Evolutionary conservation across 257 asterid genomes (phyloP), one percentile per base, ranked within the genome.

Genomic region (Thymus quinquecostatus): DNA sequence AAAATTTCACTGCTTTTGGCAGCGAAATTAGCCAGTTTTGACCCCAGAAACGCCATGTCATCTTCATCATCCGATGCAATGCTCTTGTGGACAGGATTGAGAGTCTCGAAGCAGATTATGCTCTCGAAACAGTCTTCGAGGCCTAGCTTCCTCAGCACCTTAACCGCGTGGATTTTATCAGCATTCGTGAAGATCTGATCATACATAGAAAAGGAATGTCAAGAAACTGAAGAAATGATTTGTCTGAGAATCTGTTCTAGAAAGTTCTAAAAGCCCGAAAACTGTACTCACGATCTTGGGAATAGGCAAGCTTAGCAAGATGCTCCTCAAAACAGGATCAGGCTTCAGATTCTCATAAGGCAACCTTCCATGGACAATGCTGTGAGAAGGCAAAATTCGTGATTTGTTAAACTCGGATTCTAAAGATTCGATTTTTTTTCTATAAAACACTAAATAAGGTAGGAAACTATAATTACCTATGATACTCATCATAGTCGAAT

Each of bases 401-500:
- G 58, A 53, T 51, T 51, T 30, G 30, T 51, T 51, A 45, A 74
- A 27, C 41, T 57, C 51, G 60, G 71, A 71, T 38, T 66, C 74
- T 67, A 78, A 54, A 82, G 63, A 65, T 14, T 44, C 41, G 72
- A 47, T 57, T 11, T 64, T 55, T 69, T 1, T 44, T 10, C 49
- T 13, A 3, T 7, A 8, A 53, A n/a, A 3, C 4, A 53, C 21
- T n/a, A 9, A 7, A 53, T 9, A 21, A 53, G 32, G 32, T 53
- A 32, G 8, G 14, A 83, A 73, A 68, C 21, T 21, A 21, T 43
- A 60, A 44, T 10, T 44, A 82, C 90, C 89, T 83, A 66, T 93
- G 98, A 76, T 90, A 93, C 33, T 93, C 98, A 70, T 93, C 98
- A 72, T 90, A 91, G 81, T 93, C 96, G 29, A 93, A 78, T 93